Base-by-base conservation (phyloP, 805 yeast genomes). In the Wickerhamiella australiensis region DNA sequence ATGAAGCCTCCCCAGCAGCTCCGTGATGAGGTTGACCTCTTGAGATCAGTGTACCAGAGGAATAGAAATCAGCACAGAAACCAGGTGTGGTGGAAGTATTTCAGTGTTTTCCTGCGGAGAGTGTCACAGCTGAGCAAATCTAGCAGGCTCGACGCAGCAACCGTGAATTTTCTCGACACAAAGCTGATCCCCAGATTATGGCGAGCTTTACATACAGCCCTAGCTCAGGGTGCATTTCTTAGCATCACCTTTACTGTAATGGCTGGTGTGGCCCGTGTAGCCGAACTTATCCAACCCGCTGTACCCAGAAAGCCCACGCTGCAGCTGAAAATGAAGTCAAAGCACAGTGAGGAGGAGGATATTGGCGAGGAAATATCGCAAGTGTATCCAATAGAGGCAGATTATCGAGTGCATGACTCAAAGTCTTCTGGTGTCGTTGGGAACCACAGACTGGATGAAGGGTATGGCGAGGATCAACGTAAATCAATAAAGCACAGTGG, bases 191-290 rank as follows among this genome's bases (percentile, higher is more conserved):
- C 72, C 5, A 65, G 66, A 26, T 75, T 81, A 25, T 80, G 75
- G 61, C 72, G 75, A 51, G 73, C 75, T 11, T 82, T 84, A 58
- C 79, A 81, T 61, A 74, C 79, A 1, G 72, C 86, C 0, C 69
- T 86, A 6, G 79, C 82, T 1, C 70, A 79, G 52, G 94, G 88
- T 0, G 94, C 87, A 59, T 86, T 82, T 58, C 71, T 85, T 5
- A 74, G 80, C 1, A 61, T 86, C 11, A 95, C 94, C 1, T 71
- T 86, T 54, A 76, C 82, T 0, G 62, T 85, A 36, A 58, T 85
- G 3, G 94, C 83, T 0, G 47, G 68, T 17, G 56, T 77, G 35
- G 72, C 82, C 2, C 69, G 72, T 47, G 57, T 83, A 8, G 62
- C 69, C 50, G 36, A 53, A 2, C 49, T 61, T 17, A 46, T 64